Percentiles rank a stretch among this genome's conserved stretches.
Evolutionary conservation across 2,329 filamentous ascomycete species (phyloP).

Genomic region (Penicillium aurantiogriseum): DNA sequence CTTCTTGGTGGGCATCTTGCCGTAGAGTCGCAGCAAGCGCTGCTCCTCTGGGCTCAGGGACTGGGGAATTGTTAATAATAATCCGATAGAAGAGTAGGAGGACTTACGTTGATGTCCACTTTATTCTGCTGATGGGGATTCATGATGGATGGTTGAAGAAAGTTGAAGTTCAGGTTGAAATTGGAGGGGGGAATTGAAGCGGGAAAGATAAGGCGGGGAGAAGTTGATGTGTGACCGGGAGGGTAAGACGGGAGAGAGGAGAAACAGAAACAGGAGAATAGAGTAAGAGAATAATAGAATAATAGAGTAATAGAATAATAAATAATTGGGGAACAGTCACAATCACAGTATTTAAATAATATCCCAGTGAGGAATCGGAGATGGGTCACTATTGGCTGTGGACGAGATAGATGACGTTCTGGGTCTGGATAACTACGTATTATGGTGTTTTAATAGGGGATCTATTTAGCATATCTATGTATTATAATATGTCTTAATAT

Average conservation of each 20-base stretch:
- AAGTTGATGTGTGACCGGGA: slow-evolving; percentile 3
- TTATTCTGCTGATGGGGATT: slow-evolving; percentile 99
- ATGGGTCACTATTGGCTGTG: neutral
- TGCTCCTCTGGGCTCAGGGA: slow-evolving; percentile 92
- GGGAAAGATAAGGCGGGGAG: slow-evolving; percentile 9
- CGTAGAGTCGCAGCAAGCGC: slow-evolving; percentile 93
- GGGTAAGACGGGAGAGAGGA: neutral
- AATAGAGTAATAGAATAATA: neutral
- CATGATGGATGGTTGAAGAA: slow-evolving; percentile 55
- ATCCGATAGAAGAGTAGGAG: neutral
- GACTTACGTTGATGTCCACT: slow-evolving; percentile 86
- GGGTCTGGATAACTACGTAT: neutral
- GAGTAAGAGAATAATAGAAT: neutral
- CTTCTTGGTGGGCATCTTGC: slow-evolving; percentile 94
- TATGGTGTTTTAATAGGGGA: neutral
- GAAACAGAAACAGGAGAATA: neutral
- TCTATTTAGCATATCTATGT: neutral
- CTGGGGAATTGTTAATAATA: slow-evolving; percentile 48
- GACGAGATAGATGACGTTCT: neutral
- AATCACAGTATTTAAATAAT: neutral
- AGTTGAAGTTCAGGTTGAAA: slow-evolving; percentile 1
- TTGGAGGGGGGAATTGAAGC: slow-evolving; percentile 3
- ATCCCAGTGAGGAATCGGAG: neutral
- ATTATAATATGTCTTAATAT: neutral
- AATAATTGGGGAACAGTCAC: neutral